Conservation (phyloP, 805 yeast species). For the Kregervanrija fluxuum region DNA sequence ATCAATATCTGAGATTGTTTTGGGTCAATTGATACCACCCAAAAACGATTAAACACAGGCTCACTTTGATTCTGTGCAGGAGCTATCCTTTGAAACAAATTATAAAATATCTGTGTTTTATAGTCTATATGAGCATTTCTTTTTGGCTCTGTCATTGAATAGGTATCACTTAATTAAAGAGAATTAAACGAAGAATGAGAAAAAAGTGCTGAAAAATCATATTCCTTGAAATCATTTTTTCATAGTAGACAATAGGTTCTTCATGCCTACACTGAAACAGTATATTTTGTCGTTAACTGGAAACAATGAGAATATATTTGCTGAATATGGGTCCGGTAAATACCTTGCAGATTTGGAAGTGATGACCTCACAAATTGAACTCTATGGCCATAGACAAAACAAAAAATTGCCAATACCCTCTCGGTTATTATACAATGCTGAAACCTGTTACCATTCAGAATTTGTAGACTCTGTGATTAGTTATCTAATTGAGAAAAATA, state of each 20-base stretch:
- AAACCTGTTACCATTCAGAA: conserved; percentile 22
- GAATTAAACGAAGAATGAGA: too few relatives aligned
- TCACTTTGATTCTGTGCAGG: conserved; percentile 18
- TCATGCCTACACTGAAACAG: too few relatives aligned
- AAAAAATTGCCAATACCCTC: conserved; percentile 3
- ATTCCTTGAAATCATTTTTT: too few relatives aligned
- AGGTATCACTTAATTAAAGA: too few relatives aligned
- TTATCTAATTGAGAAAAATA: conserved; percentile 23
- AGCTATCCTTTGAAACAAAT: conserved; percentile 34
- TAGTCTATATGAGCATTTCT: conserved; percentile 31
- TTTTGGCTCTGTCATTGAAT: not conserved
- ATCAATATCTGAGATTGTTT: conserved; percentile 23
- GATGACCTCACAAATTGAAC: not conserved
- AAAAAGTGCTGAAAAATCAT: too few relatives aligned
- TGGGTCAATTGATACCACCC: conserved; percentile 39
- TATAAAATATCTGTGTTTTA: conserved; percentile 32
- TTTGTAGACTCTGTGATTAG: conserved; percentile 36
- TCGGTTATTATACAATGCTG: conserved; percentile 4
- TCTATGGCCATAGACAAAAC: not conserved
- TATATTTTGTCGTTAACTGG: not conserved
- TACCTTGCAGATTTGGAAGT: not conserved
- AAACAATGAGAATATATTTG: not conserved
- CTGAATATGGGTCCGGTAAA: conserved; percentile 8
- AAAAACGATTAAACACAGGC: conserved; percentile 30
- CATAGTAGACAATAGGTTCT: too few relatives aligned